Conservation (phyloP, 2,329 filamentous ascomycete genomes). For the Aspergillus clavatus region DNA sequence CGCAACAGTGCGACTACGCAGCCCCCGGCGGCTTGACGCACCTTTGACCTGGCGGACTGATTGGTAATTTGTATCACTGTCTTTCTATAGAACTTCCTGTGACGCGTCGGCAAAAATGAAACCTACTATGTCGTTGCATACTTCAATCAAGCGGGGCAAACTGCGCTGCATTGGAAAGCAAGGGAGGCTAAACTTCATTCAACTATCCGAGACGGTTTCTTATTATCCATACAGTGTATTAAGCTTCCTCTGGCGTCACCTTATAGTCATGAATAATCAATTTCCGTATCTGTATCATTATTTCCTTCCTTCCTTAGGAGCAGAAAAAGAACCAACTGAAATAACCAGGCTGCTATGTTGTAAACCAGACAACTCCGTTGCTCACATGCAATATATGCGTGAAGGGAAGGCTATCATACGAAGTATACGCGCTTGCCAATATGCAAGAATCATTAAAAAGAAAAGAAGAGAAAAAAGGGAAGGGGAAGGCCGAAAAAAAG, state of each 20-base stretch:
- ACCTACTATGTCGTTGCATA: neutral
- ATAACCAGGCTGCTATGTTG: neutral
- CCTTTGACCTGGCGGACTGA: no score
- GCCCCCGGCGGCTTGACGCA: neutral
- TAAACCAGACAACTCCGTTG: constrained; percentile 6
- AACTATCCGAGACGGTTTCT: neutral
- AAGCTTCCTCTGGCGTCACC: neutral
- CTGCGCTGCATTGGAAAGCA: neutral
- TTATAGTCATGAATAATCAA: neutral
- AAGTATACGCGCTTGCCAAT: neutral
- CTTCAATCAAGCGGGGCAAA: neutral
- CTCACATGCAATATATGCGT: constrained; percentile 4
- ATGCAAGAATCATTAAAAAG: neutral
- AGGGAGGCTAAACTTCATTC: neutral
- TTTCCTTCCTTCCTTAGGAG: neutral
- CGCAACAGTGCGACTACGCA: neutral
- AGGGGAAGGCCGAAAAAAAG: neutral
- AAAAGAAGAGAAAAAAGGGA: neutral
- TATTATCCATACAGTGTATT: neutral
- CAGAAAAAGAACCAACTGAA: neutral
- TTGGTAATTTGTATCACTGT: no score
- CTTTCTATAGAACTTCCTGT: no score
- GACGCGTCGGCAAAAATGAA: neutral
- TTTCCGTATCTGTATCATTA: constrained; percentile 2
- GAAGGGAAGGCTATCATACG: neutral